phyloP scores from a whole-genome alignment of 1,284 basidiomycete genomes.

The Termitomyces sp. region DNA sequence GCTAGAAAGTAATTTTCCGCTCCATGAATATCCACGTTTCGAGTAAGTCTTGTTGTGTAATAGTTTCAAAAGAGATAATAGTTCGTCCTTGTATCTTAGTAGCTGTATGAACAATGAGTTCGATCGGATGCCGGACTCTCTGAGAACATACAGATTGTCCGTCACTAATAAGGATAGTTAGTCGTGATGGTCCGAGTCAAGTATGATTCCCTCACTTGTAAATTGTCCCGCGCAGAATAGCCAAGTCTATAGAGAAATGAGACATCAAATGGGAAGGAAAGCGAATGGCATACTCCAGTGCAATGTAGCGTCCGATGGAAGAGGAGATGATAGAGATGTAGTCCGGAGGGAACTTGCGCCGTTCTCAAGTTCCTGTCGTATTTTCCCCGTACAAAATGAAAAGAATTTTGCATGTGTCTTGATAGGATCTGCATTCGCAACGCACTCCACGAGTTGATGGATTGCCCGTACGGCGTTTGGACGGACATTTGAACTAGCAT shows the following conservation, averaged over 20 bases:
- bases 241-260: slow-evolving; percentile 44
- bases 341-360: slow-evolving; percentile 84
- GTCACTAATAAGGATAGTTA: slow-evolving; percentile 38
- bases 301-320: slow-evolving; percentile 81
- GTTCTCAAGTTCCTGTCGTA: slow-evolving; percentile 74
- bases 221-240: slow-evolving; percentile 62
- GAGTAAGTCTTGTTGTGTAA: slow-evolving; percentile 72
- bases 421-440: slow-evolving; percentile 74
- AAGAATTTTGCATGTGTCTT: slow-evolving; percentile 79
- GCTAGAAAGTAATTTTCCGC: slow-evolving; percentile 75
- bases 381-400: slow-evolving; percentile 69
- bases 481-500: slow-evolving; percentile 72
- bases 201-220: slow-evolving; percentile 50
- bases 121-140: background rate
- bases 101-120: slow-evolving; percentile 34
- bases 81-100: slow-evolving; percentile 57
- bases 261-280: background rate
- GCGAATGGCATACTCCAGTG: slow-evolving; percentile 70
- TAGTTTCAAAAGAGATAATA: slow-evolving; percentile 62
- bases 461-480: slow-evolving; percentile 85
- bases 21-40: slow-evolving; percentile 82
- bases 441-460: slow-evolving; percentile 82
- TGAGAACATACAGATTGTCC: slow-evolving; percentile 47
- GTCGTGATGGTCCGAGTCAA: background rate
- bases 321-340: slow-evolving; percentile 67